Base-by-base conservation (phyloP, 352 stramenopile species). In the Blastocystis sp. region DNA sequence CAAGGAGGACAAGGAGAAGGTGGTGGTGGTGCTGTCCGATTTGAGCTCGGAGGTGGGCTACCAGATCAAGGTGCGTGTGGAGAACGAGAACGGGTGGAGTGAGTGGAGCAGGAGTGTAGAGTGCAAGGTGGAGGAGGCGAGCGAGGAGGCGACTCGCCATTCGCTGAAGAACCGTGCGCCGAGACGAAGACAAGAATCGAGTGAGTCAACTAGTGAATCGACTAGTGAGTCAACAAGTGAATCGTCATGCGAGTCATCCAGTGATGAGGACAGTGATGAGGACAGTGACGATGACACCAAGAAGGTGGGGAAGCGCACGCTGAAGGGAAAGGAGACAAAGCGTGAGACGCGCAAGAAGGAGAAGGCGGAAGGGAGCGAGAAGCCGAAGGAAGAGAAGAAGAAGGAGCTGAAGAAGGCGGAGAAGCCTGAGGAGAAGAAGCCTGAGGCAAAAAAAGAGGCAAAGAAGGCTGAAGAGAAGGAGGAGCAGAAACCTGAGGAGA, bases 61-160 rank as follows among this genome's bases (percentile, higher is more conserved):
- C 38, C 34, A 77, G 11, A 40, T n/a, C 19, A 77, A 77, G 52
- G 41, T 1, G 5, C 66, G 66, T 60, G 4, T 77, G 66, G 45
- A 28, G 40, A 77, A 77, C 52, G 38, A 2, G 19, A 77, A 77
- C 52, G 66, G 66, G 4, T 56, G 2, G 43, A 43, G 66, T 2
- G 41, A 19, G 66, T 77, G 66, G 66, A 77, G 66, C 45, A 3
- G 38, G 19, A 43, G 43, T 5, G 56, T 61, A 10, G 69, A 79
- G 21, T 79, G 56, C 40, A 34, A 34, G 28, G 28, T 34, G 28
- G 28, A 34, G 28, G 28, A 34, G 28, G 28, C 28, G 28, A 34
- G 28, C 28, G 28, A 34, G 28, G 28, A 34, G 28, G 28, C 28
- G 28, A 34, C 28, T 34, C 28, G 28, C 28, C 28, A 34, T 34